Conservation (phyloP, 2,329 filamentous ascomycete genomes). For the Lasiodiplodia hormozganensis region DNA sequence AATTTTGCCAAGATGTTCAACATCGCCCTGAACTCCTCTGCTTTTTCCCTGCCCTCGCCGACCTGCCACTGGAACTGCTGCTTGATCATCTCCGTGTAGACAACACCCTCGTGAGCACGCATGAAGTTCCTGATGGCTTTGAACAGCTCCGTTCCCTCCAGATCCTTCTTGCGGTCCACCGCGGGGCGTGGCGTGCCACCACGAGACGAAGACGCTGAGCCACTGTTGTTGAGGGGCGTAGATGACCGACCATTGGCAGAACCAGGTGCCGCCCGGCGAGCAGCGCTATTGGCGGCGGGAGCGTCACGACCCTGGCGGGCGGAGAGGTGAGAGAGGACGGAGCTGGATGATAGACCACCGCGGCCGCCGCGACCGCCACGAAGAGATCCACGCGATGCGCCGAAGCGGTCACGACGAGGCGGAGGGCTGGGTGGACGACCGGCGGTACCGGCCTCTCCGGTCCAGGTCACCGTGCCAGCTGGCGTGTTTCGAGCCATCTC, state of each 20-base stretch:
- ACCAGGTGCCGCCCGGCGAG: slow-evolving; percentile 26
- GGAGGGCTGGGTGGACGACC: slow-evolving; percentile 66
- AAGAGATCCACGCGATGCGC: slow-evolving; percentile 41
- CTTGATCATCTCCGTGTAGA: slow-evolving; percentile 83
- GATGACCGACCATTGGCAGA: slow-evolving; percentile 19
- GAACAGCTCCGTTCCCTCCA: slow-evolving; percentile 53
- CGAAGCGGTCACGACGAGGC: slow-evolving; percentile 55
- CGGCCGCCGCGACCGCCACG: slow-evolving; percentile 45
- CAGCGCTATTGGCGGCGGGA: neutral
- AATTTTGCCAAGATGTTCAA: slow-evolving; percentile 75
- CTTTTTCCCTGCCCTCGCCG: slow-evolving; percentile 4
- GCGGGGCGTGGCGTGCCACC: slow-evolving; percentile 36
- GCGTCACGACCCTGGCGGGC: slow-evolving; percentile 46
- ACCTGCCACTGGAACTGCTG: slow-evolving; percentile 70
- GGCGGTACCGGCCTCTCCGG: slow-evolving; percentile 79
- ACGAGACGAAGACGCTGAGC: slow-evolving; percentile 41
- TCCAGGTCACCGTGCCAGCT: slow-evolving; percentile 92
- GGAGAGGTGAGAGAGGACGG: slow-evolving; percentile 53
- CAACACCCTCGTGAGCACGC: slow-evolving; percentile 75
- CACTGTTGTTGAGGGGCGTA: slow-evolving; percentile 22
- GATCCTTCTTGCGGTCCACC: slow-evolving; percentile 34
- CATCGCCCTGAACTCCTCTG: slow-evolving; percentile 53
- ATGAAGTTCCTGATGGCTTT: slow-evolving; percentile 77
- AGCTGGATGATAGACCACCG: slow-evolving; percentile 45
- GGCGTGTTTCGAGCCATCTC: slow-evolving; percentile 75